These are phyloP conservation scores for Sinapis alba DNA, from an alignment of 441 rosid genomes.

Conservation along the genomic window DNA sequence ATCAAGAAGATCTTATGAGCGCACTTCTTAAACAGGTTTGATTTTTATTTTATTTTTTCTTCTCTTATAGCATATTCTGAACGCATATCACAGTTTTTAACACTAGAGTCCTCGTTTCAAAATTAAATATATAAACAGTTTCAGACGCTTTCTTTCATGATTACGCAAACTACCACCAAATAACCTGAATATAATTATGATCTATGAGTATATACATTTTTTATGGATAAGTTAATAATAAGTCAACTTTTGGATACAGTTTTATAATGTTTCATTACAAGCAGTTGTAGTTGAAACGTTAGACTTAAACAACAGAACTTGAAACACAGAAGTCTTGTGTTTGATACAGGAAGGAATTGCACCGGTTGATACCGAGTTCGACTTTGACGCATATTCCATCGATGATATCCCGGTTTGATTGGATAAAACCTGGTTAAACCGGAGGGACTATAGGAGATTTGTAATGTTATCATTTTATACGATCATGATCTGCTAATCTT, in stretches of 20 bases:
- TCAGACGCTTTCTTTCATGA: constrained; percentile 22
- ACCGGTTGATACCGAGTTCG: constrained; percentile 50
- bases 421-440: background rate
- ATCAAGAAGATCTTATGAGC: constrained; percentile 86
- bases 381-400: constrained; percentile 74
- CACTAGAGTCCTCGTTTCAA: constrained; percentile 22
- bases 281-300: background rate
- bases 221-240: too few species aligned
- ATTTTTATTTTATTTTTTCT: background rate
- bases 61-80: constrained; percentile 9
- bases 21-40: background rate
- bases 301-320: background rate
- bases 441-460: constrained; percentile 3
- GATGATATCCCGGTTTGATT: constrained; percentile 45
- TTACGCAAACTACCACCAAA: background rate
- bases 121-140: constrained; percentile 13
- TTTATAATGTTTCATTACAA: background rate
- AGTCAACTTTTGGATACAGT: background rate
- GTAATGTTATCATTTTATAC: constrained; percentile 25
- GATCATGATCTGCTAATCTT: constrained; percentile 1
- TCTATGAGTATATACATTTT: background rate
- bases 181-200: background rate
- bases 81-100: background rate
- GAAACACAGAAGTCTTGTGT: constrained; percentile 1
- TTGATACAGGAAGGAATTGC: constrained; percentile 58